These are phyloP conservation scores for Neurospora africana DNA, from an alignment of 495 filamentous ascomycete genomes.

Conservation along the genomic window DNA sequence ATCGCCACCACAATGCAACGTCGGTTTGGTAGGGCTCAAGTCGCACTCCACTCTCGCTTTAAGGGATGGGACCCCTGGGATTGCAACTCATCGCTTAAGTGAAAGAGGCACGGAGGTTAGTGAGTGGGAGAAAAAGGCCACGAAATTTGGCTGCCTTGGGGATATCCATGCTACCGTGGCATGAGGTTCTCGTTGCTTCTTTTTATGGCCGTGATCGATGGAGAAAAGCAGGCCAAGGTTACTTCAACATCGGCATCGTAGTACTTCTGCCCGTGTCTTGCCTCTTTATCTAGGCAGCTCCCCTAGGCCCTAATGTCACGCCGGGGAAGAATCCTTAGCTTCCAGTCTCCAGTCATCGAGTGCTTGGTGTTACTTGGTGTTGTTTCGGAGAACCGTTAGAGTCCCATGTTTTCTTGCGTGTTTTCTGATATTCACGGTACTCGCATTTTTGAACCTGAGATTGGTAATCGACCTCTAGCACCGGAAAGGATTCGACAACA, in stretches of 20 bases:
- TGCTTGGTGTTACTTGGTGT: neutral
- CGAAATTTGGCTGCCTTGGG: neutral
- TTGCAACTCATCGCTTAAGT: neutral
- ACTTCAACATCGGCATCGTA: neutral
- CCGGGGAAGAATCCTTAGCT: neutral
- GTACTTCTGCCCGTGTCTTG: neutral
- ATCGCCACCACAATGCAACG: neutral
- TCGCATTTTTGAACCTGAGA: neutral
- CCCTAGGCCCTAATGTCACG: neutral
- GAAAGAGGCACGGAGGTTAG: neutral
- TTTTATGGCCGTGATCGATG: neutral
- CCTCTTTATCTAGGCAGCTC: neutral
- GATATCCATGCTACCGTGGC: neutral
- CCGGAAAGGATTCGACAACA: neutral
- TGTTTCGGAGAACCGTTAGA: neutral
- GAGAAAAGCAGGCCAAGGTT: neutral
- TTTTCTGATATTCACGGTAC: neutral
- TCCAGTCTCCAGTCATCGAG: neutral
- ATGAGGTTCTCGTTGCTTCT: neutral
- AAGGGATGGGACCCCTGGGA: neutral
- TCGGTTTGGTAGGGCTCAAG: neutral
- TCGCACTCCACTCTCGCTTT: neutral
- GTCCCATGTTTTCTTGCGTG: neutral
- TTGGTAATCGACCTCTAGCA: neutral
- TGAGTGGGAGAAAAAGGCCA: neutral